Percentiles rank a stretch among this genome's conserved stretches.
Conservation (phyloP, 768 basidiomycete species). For the Amylocystis lapponica region DNA sequence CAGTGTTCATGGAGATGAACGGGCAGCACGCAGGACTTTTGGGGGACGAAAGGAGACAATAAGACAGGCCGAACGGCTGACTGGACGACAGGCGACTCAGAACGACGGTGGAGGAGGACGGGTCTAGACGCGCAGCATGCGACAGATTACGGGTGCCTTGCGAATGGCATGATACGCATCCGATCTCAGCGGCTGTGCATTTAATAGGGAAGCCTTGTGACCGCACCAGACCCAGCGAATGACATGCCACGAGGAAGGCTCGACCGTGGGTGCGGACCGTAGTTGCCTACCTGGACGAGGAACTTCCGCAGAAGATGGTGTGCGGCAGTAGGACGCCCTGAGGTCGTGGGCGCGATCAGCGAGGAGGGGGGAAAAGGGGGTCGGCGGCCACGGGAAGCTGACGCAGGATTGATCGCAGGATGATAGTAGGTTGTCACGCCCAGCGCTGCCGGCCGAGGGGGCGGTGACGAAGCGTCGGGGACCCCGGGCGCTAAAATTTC, state of each 20-base stretch:
- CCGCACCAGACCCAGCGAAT: not conserved
- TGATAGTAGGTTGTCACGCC: too few relatives aligned
- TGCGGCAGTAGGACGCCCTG: not conserved
- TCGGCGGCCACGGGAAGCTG: not conserved
- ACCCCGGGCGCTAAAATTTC: not conserved
- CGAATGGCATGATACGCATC: conserved; percentile 12
- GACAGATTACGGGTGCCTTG: conserved; percentile 14
- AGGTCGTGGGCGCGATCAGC: not conserved
- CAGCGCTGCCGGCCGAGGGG: not conserved
- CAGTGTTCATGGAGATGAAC: too few relatives aligned
- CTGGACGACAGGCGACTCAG: too few relatives aligned
- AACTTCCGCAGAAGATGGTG: too few relatives aligned
- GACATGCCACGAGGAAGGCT: conserved; percentile 2
- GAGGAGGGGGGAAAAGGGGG: not conserved
- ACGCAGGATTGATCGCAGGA: not conserved
- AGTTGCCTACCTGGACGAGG: not conserved
- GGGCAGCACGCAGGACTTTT: too few relatives aligned
- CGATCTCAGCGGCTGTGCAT: conserved; percentile 20
- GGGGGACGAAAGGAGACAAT: not conserved
- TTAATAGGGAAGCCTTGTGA: conserved; percentile 2
- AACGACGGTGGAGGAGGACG: too few relatives aligned
- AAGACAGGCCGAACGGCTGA: not conserved
- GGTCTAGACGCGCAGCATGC: conserved; percentile 2
- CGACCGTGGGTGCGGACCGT: not conserved
- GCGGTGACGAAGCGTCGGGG: conserved; percentile 4